phyloP scores from a whole-genome alignment of 108 stramenopile species.

The Pseudonitzschia multiseries region DNA sequence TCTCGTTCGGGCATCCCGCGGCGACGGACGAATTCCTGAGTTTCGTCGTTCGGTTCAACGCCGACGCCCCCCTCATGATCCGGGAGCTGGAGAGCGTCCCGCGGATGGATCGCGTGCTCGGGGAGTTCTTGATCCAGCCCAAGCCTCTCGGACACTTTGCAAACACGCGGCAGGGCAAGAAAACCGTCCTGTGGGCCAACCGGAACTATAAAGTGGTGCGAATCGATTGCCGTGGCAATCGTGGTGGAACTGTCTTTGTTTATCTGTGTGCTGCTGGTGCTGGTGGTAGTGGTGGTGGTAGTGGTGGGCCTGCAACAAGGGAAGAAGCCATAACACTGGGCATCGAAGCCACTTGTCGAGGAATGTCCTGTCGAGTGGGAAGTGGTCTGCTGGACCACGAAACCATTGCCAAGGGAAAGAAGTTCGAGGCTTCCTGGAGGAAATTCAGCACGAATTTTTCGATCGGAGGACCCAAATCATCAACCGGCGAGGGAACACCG shows the following conservation, averaged over 20 bases:
- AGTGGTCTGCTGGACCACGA: slow-evolving; percentile 61
- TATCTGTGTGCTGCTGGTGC: slow-evolving; percentile 42
- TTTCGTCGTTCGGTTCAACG: slow-evolving; percentile 65
- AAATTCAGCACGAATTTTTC: slow-evolving; percentile 38
- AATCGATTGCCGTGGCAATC: slow-evolving; percentile 51
- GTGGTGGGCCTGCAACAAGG: no score
- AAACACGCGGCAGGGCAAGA: slow-evolving; percentile 36
- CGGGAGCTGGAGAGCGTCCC: slow-evolving; percentile 53
- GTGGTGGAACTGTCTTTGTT: slow-evolving; percentile 63
- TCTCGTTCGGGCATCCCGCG: slow-evolving; percentile 69
- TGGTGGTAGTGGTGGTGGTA: no score
- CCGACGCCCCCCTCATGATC: slow-evolving; percentile 66
- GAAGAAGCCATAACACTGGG: slow-evolving; percentile 24
- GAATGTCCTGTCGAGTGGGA: slow-evolving; percentile 62
- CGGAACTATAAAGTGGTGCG: slow-evolving; percentile 39
- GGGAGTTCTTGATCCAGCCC: slow-evolving; percentile 45
- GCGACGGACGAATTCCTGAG: slow-evolving; percentile 64
- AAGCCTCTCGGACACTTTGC: slow-evolving; percentile 13
- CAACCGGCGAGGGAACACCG: neutral
- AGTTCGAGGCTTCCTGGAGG: slow-evolving; percentile 76
- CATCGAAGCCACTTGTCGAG: slow-evolving; percentile 62
- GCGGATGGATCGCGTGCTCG: slow-evolving; percentile 46
- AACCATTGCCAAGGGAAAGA: slow-evolving; percentile 64
- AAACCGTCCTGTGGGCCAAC: slow-evolving; percentile 40
- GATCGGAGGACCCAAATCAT: slow-evolving; percentile 34